Base-by-base conservation (phyloP, 345 rosid genomes). In the Gossypium raimondii region DNA sequence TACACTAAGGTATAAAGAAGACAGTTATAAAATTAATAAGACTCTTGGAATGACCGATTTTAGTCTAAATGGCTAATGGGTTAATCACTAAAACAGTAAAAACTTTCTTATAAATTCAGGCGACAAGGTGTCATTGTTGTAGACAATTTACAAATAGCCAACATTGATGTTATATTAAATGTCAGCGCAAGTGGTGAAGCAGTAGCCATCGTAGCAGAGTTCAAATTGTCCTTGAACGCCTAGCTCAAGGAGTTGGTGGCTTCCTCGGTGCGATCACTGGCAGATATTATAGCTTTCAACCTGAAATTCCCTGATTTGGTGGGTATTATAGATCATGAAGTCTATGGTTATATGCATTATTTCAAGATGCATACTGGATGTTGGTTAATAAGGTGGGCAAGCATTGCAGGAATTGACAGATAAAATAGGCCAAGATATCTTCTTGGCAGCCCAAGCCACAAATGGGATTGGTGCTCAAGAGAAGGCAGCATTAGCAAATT, bases 271-370 rank as follows among this genome's bases (percentile, higher is more conserved):
- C 75, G 88, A 61, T 82, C 89, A 59, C 77, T 92, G 59, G 86
- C 86, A 11, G 91, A 89, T n/a, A 78, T 84, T 56, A 89, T 90
- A 50, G 84, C 86, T 3, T 88, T 78, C 84, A 88, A 90, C 77
- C 38, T 78, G 1, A 79, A 85, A 61, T 81, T 82, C 58, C 29
- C 85, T 11, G 77, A 86, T 9, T 17, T 82, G 87, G 94, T 83
- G 44, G 68, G 78, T 68, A 58, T 11, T 72, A 58, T 11, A n/a
- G 24, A 27, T 38, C 77, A 41, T 43, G 18, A n/a, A 65, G 29
- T 34, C 22, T 48, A 63, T 51, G 29, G 17, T 8, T 9, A 18
- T 10, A 34, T 17, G 11, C 13, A 29, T 47, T 3, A 27, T 43
- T 14, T 17, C 17, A 7, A 17, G 29, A 45, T 14, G 1, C 16